phyloP scores from a whole-genome alignment of 805 yeast genomes.

The Candida namnaoensis region DNA sequence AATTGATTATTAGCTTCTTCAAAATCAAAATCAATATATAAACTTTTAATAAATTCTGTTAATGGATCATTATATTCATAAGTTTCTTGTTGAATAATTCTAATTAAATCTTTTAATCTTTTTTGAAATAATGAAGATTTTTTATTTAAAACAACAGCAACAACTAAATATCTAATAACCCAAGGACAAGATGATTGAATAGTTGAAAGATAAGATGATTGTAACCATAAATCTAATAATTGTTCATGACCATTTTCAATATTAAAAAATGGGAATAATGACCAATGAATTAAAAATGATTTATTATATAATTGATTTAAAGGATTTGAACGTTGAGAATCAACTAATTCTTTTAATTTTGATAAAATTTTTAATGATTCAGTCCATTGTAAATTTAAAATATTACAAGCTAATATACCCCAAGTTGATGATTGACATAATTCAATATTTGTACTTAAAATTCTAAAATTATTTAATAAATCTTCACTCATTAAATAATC shows the following conservation, averaged over 20 bases:
- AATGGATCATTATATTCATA: conserved; percentile 63
- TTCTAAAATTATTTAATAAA: conserved; percentile 46
- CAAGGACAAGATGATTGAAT: conserved; percentile 70
- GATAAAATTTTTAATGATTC: conserved; percentile 44
- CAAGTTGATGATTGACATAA: conserved; percentile 50
- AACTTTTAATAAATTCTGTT: conserved; percentile 43
- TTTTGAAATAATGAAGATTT: conserved; percentile 32
- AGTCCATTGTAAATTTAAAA: conserved; percentile 43
- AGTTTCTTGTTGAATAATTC: conserved; percentile 49
- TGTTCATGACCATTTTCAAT: conserved; percentile 41
- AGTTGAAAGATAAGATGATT: conserved; percentile 52
- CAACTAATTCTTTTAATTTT: conserved; percentile 49
- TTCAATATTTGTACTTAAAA: conserved; percentile 42
- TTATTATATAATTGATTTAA: conserved; percentile 52
- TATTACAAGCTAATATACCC: conserved; percentile 61
- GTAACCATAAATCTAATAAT: conserved; percentile 47
- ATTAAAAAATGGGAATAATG: conserved; percentile 55
- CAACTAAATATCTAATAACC: conserved; percentile 57
- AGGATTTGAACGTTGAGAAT: conserved; percentile 44
- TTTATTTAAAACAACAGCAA: conserved; percentile 36
- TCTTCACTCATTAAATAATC: conserved; percentile 53
- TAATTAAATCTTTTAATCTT: conserved; percentile 47
- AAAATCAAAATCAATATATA: conserved; percentile 53
- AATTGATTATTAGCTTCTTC: conserved; percentile 41
- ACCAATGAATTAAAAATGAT: conserved; percentile 65